Evolutionary conservation across 495 filamentous ascomycete genomes (phyloP).

Genomic region (Podospora didyma): DNA sequence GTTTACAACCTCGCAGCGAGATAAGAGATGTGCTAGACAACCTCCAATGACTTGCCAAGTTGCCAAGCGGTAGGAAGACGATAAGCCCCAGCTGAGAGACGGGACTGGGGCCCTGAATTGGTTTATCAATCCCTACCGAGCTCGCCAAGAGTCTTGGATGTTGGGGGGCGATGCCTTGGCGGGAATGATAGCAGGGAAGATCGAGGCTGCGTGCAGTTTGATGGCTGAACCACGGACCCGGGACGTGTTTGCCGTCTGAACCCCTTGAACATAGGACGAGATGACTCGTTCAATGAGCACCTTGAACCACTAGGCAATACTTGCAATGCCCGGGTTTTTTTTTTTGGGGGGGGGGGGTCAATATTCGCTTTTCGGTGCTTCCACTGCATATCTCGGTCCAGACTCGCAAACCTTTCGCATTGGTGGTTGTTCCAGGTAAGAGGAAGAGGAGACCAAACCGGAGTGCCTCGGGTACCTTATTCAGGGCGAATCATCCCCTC

Average conservation of each 20-base stretch:
- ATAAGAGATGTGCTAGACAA: neutral
- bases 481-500: no score
- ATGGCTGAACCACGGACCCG: neutral
- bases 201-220: neutral
- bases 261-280: neutral
- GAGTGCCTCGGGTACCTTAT: no score
- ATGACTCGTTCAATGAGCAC: neutral
- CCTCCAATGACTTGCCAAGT: neutral
- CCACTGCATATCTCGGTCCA: no score
- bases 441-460: no score
- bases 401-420: no score
- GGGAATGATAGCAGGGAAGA: neutral
- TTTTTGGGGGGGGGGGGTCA: no score
- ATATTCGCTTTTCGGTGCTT: no score
- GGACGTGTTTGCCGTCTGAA: neutral
- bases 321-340: no score
- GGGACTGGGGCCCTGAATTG: neutral
- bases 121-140: neutral
- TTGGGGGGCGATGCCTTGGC: neutral
- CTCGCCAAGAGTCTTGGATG: neutral
- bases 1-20: neutral
- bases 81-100: neutral
- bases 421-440: no score
- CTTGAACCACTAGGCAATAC: neutral
- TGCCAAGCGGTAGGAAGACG: neutral